Conservation (phyloP, 2,329 filamentous ascomycete species). For the Akanthomyces dipterigenus region DNA sequence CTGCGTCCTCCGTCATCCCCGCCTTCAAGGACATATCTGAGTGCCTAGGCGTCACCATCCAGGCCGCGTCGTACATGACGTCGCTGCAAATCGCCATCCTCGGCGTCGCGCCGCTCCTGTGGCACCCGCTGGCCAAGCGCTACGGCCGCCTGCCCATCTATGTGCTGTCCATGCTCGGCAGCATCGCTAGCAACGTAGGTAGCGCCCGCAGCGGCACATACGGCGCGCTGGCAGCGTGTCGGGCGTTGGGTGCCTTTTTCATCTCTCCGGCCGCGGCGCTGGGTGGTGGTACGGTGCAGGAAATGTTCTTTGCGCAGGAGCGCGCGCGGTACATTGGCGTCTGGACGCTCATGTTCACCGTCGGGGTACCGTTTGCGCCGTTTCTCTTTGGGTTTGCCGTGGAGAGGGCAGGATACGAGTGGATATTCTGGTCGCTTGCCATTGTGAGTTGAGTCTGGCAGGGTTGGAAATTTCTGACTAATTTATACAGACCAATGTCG, state of each 20-base stretch:
- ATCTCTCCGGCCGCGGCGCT: slow-evolving; percentile 4
- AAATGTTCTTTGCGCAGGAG: slow-evolving; percentile 4
- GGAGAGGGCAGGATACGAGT: background rate
- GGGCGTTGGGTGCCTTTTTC: slow-evolving; percentile 1
- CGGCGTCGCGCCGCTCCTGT: background rate
- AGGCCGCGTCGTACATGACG: slow-evolving; percentile 3
- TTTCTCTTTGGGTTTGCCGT: slow-evolving; percentile 3
- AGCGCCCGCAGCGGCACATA: background rate
- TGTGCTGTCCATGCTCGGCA: background rate
- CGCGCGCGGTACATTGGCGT: slow-evolving; percentile 3
- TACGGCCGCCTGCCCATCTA: slow-evolving; percentile 2
- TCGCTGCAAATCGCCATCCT: slow-evolving; percentile 1
- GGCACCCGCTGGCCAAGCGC: background rate
- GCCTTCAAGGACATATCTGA: background rate
- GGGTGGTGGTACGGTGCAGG: slow-evolving; percentile 3
- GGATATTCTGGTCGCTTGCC: slow-evolving; percentile 5
- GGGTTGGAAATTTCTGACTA: background rate
- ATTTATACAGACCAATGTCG: background rate
- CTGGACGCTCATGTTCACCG: slow-evolving; percentile 6
- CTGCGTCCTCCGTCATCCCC: slow-evolving; percentile 1
- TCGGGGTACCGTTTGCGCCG: background rate
- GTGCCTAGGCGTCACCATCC: background rate
- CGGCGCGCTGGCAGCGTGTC: background rate
- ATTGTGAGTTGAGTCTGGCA: background rate
- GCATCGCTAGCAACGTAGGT: background rate